Evolutionary conservation across 2,329 filamentous ascomycete species (phyloP), one percentile per base, ranked within the genome.

Genomic region (Microdochium nivale): DNA sequence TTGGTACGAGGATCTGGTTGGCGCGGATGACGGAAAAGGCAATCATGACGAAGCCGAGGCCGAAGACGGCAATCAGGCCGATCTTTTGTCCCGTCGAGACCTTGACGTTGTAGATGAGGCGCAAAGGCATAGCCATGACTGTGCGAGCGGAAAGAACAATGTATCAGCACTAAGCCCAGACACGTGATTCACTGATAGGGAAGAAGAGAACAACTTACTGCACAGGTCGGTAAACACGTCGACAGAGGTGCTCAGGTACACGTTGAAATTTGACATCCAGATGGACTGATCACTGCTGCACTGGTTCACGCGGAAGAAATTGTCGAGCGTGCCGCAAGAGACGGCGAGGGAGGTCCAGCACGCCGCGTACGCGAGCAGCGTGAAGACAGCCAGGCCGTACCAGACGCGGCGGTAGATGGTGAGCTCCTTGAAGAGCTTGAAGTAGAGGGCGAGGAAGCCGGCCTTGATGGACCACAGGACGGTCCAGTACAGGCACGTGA

Each of bases 401-500:
- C 62, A 64, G 51, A 54, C 55, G 19, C 57, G 58, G 44, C 62
- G 60, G 55, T 62, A 62, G 30, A 55, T 50, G 3, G 49, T 48
- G 33, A 63, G 54, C 30, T 62, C 61, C 21, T 58, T 57, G 47
- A 62, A 63, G 30, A 64, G 57, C 50, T 60, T 58, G 53, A 54
- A 60, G 56, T 63, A 63, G 21, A 64, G 59, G 5, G 61, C 56
- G 43, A 64, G 53, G 52, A 64, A 61, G 14, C 57, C 57, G 14
- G 58, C 60, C 56, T 64, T 64, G 54, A 64, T 59, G 43, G 55
- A 58, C 62, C 62, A 64, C n/a, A 64, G 56, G 43, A 62, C 58
- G 40, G 60, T 61, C 62, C 62, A 64, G 57, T 62, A 64, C 32
- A 64, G 55, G 35, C 61, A 58, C 54, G 58, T 56, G 50, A 62